These are phyloP conservation scores for Aspergillus sp. DNA, from an alignment of 2,329 filamentous ascomycete species.

Conservation along the genomic window DNA sequence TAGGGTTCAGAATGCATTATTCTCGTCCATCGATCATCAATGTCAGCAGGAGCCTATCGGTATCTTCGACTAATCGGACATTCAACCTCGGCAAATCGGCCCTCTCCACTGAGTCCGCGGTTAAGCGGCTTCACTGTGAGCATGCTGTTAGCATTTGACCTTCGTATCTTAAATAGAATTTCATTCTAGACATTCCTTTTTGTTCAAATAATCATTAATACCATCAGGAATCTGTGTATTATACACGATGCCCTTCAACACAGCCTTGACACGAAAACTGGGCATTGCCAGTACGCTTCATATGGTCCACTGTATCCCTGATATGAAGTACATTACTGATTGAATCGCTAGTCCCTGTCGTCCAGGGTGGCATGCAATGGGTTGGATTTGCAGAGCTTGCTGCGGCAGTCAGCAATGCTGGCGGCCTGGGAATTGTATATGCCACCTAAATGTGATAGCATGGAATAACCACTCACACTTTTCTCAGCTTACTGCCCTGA, in stretches of 20 bases:
- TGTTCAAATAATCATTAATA: conserved; percentile 4
- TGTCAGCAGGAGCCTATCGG: neutral
- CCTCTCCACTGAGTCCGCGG: conserved; percentile 22
- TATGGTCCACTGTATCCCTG: neutral
- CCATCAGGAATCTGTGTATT: conserved; percentile 4
- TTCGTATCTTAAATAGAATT: neutral
- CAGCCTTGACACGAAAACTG: conserved; percentile 53
- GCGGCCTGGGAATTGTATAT: conserved; percentile 45
- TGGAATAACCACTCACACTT: neutral
- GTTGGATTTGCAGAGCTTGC: conserved; percentile 48
- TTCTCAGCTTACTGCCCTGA: conserved; percentile 52
- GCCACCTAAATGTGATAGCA: neutral
- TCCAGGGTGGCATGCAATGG: conserved; percentile 50
- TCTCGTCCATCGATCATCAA: neutral
- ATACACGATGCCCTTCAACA: conserved; percentile 53
- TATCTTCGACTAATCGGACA: neutral
- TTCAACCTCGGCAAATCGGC: conserved; percentile 24
- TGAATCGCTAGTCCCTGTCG: conserved; percentile 34
- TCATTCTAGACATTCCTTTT: neutral
- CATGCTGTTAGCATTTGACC: neutral
- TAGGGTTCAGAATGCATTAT: too few species aligned
- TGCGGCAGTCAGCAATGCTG: conserved; percentile 47
- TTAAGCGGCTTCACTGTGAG: conserved; percentile 2
- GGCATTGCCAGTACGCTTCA: conserved; percentile 39
- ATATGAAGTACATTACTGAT: neutral